These are phyloP conservation scores for Thelephora terrestris DNA, from an alignment of 1,284 basidiomycete species.

Conservation along the genomic window DNA sequence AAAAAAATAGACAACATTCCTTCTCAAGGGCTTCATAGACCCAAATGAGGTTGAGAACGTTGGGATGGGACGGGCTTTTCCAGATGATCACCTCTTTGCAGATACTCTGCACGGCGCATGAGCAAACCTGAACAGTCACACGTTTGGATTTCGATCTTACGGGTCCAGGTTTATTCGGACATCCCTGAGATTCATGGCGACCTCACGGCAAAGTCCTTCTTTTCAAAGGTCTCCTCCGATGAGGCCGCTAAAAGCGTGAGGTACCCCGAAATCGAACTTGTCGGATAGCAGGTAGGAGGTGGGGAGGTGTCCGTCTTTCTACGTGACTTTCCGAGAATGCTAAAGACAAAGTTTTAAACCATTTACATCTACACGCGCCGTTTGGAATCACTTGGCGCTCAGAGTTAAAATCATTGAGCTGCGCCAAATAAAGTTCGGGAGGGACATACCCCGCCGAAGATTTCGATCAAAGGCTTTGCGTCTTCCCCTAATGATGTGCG, in stretches of 20 bases:
- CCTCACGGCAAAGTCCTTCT: neutral
- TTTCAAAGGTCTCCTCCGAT: neutral
- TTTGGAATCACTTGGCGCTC: neutral
- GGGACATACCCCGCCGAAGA: neutral
- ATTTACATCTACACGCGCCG: neutral
- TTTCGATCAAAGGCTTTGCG: too few species aligned
- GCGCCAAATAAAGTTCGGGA: too few species aligned
- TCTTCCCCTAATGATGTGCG: too few species aligned
- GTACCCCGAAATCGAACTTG: neutral
- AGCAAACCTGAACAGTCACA: too few species aligned
- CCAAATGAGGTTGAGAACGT: constrained; percentile 4
- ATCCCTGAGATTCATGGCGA: neutral
- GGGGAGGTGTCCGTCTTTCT: neutral
- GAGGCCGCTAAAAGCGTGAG: neutral
- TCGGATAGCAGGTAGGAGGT: neutral
- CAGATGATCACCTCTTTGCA: constrained; percentile 3
- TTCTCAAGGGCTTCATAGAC: neutral
- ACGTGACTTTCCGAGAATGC: neutral
- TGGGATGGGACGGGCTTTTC: constrained; percentile 2
- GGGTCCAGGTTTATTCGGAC: neutral
- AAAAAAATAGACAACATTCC: neutral
- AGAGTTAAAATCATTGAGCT: too few species aligned
- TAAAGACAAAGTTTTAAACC: neutral
- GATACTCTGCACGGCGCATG: neutral
- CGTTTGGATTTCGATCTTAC: neutral